phyloP scores from a whole-genome alignment of 129 eudicot genomes.

The Apium graveolens region DNA sequence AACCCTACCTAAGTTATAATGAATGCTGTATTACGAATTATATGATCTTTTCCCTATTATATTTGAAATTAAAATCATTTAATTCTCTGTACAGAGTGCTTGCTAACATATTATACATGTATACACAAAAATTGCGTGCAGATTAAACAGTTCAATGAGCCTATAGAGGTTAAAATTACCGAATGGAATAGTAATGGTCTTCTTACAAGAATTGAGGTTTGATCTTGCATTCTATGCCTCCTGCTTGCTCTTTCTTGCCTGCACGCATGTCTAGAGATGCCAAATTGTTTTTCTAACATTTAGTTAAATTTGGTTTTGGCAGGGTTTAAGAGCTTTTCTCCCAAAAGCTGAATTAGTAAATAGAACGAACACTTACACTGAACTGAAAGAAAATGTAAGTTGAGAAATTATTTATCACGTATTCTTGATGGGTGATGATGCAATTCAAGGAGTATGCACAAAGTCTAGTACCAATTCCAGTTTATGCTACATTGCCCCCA shows the following conservation, averaged over 20 bases:
- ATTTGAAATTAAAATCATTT: not conserved
- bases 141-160: slow-evolving; percentile 80
- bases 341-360: slow-evolving; percentile 76
- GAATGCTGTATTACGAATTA: not conserved
- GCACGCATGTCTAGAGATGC: not conserved
- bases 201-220: slow-evolving; percentile 84
- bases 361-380: slow-evolving; percentile 64
- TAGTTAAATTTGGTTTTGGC: slow-evolving; percentile 16
- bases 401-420: not conserved
- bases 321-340: slow-evolving; percentile 95
- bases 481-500: not conserved
- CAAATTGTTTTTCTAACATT: not conserved
- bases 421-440: not conserved
- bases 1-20: not conserved
- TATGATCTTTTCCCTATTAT: not conserved
- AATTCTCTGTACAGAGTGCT: not conserved
- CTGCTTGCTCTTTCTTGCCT: not conserved
- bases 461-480: not conserved
- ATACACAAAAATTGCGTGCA: slow-evolving; percentile 22
- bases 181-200: slow-evolving; percentile 98
- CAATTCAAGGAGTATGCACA: not conserved
- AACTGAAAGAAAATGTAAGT: slow-evolving; percentile 71
- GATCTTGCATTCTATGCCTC: not conserved
- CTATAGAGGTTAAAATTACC: slow-evolving; percentile 71
- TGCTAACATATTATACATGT: not conserved